Evolutionary conservation across 306 rosid genomes (phyloP).

Genomic region (Arachis stenosperma): DNA sequence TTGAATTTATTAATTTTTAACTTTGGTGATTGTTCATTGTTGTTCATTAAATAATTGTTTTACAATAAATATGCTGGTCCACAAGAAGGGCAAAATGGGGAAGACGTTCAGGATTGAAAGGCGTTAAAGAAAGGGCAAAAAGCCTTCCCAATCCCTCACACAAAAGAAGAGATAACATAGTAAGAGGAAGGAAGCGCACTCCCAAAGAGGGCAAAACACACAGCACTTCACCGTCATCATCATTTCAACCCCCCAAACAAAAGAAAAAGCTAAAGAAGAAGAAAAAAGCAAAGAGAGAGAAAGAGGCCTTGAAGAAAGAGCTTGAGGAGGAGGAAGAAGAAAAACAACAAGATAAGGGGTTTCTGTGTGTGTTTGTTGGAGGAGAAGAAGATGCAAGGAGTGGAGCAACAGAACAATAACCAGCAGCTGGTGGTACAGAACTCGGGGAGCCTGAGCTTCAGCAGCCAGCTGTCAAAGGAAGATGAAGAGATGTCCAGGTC

Average conservation of each 20-base stretch:
- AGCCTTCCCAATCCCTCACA: neutral
- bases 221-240: slow-evolving; percentile 65
- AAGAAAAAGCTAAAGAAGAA: slow-evolving; percentile 46
- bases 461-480: slow-evolving; percentile 86
- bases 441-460: slow-evolving; percentile 90
- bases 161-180: slow-evolving; percentile 27
- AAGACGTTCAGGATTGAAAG: neutral
- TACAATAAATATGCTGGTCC: neutral
- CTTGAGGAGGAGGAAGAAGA: neutral
- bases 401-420: slow-evolving; percentile 47
- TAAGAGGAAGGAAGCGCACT: slow-evolving; percentile 46
- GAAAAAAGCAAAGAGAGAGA: slow-evolving; percentile 39
- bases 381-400: slow-evolving; percentile 58
- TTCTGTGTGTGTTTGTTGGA: neutral
- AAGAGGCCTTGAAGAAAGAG: slow-evolving; percentile 39
- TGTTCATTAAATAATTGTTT: neutral
- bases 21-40: neutral
- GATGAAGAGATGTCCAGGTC: slow-evolving; percentile 97
- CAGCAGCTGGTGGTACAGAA: slow-evolving; percentile 79
- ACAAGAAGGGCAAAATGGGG: neutral
- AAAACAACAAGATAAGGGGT: neutral
- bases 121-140: slow-evolving; percentile 14
- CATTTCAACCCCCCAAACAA: slow-evolving; percentile 54
- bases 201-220: slow-evolving; percentile 36
- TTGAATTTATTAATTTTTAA: neutral